Evolutionary conservation across 2,329 filamentous ascomycete species (phyloP).

Genomic region (Dothistroma septosporum): DNA sequence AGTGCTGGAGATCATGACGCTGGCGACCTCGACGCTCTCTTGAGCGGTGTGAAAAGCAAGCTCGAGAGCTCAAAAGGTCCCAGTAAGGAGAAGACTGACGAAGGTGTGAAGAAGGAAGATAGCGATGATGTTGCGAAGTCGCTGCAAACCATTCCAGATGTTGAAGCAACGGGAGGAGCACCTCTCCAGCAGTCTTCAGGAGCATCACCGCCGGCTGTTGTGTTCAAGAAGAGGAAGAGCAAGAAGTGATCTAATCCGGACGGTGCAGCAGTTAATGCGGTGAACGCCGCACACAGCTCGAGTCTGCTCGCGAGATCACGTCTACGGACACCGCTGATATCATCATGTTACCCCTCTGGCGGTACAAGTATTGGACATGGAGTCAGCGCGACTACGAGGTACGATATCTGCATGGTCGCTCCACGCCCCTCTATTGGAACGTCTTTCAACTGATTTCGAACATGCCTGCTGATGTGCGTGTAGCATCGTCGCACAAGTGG

Average conservation of each 20-base stretch:
- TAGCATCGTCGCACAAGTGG: not conserved
- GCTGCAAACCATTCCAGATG: conserved; percentile 23
- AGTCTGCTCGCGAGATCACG: not conserved
- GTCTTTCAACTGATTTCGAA: not conserved
- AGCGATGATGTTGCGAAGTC: conserved; percentile 31
- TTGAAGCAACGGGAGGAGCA: conserved; percentile 3
- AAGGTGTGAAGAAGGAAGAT: conserved; percentile 30
- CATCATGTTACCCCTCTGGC: not conserved
- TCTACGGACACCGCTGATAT: not conserved
- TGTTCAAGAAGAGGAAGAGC: conserved; percentile 75
- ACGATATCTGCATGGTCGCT: not conserved
- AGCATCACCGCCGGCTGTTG: conserved; percentile 48
- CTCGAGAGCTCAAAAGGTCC: conserved; percentile 20
- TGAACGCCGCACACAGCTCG: not conserved
- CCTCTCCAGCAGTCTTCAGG: conserved; percentile 24
- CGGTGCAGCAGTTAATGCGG: not conserved
- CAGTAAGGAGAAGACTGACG: conserved; percentile 29
- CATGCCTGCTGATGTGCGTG: not conserved
- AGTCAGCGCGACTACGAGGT: not conserved
- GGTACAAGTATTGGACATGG: not conserved
- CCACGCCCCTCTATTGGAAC: not conserved
- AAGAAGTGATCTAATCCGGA: conserved; percentile 30
- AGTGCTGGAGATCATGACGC: conserved; percentile 47
- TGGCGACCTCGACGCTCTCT: conserved; percentile 60
- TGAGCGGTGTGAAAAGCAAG: conserved; percentile 35